These are phyloP conservation scores for Pseudevernia furfuracea DNA, from an alignment of 495 filamentous ascomycete species.

Conservation along the genomic window DNA sequence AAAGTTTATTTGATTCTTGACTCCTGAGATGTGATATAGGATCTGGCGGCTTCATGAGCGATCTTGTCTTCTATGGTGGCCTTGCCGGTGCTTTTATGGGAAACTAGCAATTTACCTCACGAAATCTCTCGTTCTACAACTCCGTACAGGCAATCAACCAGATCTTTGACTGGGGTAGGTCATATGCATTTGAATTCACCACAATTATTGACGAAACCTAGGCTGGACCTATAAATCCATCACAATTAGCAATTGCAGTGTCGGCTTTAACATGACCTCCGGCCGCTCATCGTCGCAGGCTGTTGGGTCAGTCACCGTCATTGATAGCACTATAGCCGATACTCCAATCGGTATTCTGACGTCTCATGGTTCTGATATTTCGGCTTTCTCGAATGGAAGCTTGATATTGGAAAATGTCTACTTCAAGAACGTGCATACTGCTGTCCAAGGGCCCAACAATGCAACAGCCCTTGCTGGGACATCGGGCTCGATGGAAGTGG, in stretches of 20 bases:
- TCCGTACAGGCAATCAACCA: conserved; percentile 53
- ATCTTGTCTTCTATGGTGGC: conserved; percentile 65
- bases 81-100: conserved; percentile 55
- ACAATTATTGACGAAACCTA: neutral
- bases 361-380: conserved; percentile 28
- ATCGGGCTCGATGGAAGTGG: conserved; percentile 46
- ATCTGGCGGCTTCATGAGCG: conserved; percentile 62
- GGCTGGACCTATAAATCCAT: conserved; percentile 49
- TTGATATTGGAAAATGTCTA: conserved; percentile 62
- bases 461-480: conserved; percentile 51
- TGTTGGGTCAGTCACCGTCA: conserved; percentile 44
- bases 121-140: conserved; percentile 61
- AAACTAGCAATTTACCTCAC: conserved; percentile 77
- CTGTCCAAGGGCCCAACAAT: conserved; percentile 46
- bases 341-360: conserved; percentile 59
- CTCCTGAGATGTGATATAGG: conserved; percentile 31
- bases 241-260: conserved; percentile 43
- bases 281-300: conserved; percentile 33
- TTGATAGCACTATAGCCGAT: conserved; percentile 53
- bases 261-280: conserved; percentile 42
- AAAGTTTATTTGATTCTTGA: neutral
- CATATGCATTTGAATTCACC: neutral
- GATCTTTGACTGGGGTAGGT: conserved; percentile 45
- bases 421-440: conserved; percentile 52
- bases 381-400: conserved; percentile 41